These are phyloP conservation scores for Colletotrichum acutatum DNA, from an alignment of 2,329 filamentous ascomycete species.

Conservation along the genomic window DNA sequence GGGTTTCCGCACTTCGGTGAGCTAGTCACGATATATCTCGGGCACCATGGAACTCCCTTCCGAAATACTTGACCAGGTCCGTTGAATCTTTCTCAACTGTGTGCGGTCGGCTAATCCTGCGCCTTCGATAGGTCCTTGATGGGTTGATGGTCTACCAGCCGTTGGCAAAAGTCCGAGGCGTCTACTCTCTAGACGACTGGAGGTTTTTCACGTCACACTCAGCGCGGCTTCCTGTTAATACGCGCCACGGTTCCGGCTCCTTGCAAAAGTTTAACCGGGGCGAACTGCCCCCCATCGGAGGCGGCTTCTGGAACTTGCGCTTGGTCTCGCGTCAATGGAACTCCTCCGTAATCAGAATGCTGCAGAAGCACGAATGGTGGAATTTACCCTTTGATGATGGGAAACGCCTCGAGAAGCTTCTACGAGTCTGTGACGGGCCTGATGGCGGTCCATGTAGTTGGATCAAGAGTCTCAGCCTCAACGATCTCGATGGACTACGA, in stretches of 20 bases:
- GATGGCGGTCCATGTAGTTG: background rate
- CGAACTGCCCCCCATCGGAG: background rate
- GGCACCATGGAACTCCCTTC: background rate
- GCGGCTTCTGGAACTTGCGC: background rate
- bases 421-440: background rate
- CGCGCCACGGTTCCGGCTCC: background rate
- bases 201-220: background rate
- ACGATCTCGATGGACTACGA: background rate
- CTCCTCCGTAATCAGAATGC: background rate
- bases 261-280: background rate
- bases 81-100: background rate
- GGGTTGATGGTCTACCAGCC: background rate
- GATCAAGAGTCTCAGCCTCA: background rate
- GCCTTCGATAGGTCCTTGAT: background rate
- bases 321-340: slow-evolving; percentile 14
- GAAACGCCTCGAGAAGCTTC: background rate
- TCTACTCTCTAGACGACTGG: background rate
- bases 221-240: background rate
- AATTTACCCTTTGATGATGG: background rate
- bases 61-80: slow-evolving; percentile 10
- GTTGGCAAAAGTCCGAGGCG: background rate
- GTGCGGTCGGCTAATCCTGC: background rate
- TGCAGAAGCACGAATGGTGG: slow-evolving; percentile 12
- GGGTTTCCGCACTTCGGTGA: background rate
- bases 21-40: too few species aligned